Evolutionary conservation across 129 eudicot species (phyloP).

Genomic region (Chrysanthemum lavandulifolium): DNA sequence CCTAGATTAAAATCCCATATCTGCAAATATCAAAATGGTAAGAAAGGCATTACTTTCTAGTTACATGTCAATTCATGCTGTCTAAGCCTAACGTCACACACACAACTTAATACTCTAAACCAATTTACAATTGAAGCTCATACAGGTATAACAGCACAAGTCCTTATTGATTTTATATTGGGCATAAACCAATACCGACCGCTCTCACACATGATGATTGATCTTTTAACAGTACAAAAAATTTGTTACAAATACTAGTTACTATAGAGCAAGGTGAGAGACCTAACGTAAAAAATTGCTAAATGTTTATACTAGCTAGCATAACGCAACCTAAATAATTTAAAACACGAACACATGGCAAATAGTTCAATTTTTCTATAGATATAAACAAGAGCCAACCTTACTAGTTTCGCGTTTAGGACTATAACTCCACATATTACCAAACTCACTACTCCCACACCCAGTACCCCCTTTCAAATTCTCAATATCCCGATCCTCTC

Average conservation of each 20-base stretch:
- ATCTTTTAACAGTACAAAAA: slow-evolving; percentile 13
- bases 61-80: slow-evolving; percentile 10
- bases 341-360: neutral
- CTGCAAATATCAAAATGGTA: slow-evolving; percentile 41
- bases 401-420: slow-evolving; percentile 34
- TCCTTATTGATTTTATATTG: slow-evolving; percentile 6
- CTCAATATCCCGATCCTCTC: slow-evolving; percentile 1
- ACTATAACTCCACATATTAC: slow-evolving; percentile 30
- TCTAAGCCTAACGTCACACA: slow-evolving; percentile 10
- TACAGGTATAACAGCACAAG: neutral
- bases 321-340: no score
- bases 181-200: neutral
- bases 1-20: slow-evolving; percentile 97
- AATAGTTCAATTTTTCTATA: neutral
- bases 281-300: neutral
- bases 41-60: neutral
- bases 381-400: slow-evolving; percentile 21
- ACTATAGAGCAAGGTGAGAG: neutral
- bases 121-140: neutral
- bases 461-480: slow-evolving; percentile 17
- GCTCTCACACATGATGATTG: neutral
- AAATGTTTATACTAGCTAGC: neutral
- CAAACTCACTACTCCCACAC: slow-evolving; percentile 20
- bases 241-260: neutral
- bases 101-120: slow-evolving; percentile 8